Evolutionary conservation across 805 yeast species (phyloP).

Genomic region (Lachancea mirantina): DNA sequence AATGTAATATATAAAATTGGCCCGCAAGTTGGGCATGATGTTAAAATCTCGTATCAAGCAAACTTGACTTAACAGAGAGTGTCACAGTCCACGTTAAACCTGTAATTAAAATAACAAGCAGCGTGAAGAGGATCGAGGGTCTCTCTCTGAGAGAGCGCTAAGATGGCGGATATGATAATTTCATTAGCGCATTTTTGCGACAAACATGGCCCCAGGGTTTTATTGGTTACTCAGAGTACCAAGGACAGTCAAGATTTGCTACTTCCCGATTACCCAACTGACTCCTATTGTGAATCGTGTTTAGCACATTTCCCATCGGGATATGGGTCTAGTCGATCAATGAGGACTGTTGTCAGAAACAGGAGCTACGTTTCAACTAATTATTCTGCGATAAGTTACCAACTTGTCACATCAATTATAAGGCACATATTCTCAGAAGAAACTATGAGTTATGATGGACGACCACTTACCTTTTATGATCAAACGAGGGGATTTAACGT

Average conservation of each 20-base stretch:
- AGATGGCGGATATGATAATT: constrained; percentile 19
- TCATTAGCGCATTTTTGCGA: constrained; percentile 72
- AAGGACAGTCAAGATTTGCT: constrained; percentile 22
- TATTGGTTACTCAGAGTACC: constrained; percentile 53
- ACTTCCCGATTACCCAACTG: constrained; percentile 37
- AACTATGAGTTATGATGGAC: constrained; percentile 48
- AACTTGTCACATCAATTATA: constrained; percentile 50
- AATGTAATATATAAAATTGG: no score
- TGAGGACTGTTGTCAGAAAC: constrained; percentile 25
- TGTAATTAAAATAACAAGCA: no score
- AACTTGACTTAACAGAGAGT: no score
- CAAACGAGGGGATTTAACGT: constrained; percentile 53
- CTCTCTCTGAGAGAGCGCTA: constrained; percentile 1
- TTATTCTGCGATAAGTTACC: constrained; percentile 50
- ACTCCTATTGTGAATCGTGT: constrained; percentile 56
- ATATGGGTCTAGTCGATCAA: constrained; percentile 23
- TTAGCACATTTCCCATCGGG: constrained; percentile 43
- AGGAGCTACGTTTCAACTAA: constrained; percentile 46
- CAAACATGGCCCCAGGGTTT: constrained; percentile 64
- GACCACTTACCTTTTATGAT: constrained; percentile 61
- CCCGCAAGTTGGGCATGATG: no score
- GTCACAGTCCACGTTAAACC: no score
- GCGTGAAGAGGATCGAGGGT: no score
- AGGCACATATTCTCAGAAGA: constrained; percentile 63
- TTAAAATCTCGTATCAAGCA: no score